These are phyloP conservation scores for Camellia oleifera DNA, from an alignment of 179 eudicot genomes.

Conservation along the genomic window DNA sequence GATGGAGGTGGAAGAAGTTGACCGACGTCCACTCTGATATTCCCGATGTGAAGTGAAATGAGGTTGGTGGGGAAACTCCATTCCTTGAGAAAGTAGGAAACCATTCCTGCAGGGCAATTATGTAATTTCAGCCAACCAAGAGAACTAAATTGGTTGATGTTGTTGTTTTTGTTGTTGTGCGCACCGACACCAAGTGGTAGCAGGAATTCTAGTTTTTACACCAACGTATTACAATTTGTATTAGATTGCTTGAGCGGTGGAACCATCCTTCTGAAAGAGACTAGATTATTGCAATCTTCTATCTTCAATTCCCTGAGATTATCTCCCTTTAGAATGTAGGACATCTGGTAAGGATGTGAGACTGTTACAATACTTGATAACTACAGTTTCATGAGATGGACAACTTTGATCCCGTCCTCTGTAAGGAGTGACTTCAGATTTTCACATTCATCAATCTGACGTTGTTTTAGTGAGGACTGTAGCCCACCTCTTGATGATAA, in stretches of 20 bases:
- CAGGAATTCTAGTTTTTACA: not conserved
- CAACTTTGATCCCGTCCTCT: conserved; percentile 4
- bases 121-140: not conserved
- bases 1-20: not conserved
- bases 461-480: not conserved
- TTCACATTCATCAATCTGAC: fast-evolving
- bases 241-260: not conserved
- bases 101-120: not conserved
- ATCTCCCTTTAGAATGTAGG: not conserved
- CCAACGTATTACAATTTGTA: not conserved
- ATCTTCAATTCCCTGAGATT: not conserved
- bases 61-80: not conserved
- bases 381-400: not conserved
- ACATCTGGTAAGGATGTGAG: conserved; percentile 4
- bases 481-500: not conserved
- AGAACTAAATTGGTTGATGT: not conserved
- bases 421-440: not conserved
- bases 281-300: not conserved
- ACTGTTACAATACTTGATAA: not conserved
- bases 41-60: not conserved
- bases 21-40: not conserved
- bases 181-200: not conserved
- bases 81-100: not conserved
- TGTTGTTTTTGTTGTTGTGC: not conserved
- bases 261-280: conserved; percentile 12